A percentile compares a stretch with the other conserved stretches of the same genome.
Conservation (phyloP, 2,329 filamentous ascomycete genomes). For the Pseudogymnoascus sp. region DNA sequence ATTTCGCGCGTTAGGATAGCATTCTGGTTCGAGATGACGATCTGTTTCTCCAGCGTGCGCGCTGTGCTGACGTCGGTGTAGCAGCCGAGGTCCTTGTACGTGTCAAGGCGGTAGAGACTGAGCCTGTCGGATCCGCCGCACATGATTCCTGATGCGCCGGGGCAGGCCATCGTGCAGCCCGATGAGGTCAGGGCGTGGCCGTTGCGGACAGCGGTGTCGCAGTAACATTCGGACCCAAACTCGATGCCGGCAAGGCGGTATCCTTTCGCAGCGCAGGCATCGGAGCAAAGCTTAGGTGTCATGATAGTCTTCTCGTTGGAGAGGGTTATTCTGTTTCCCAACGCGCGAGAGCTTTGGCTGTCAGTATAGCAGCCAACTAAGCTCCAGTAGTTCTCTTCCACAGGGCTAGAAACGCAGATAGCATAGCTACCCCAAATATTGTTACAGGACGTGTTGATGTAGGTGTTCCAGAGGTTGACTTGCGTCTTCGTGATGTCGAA, state of each 20-base stretch:
- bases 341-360: background rate
- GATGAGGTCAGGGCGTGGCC: background rate
- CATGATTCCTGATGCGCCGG: conserved; percentile 10
- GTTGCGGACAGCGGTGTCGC: background rate
- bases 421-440: conserved; percentile 8
- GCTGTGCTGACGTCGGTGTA: background rate
- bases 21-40: conserved; percentile 5
- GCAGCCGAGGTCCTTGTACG: background rate
- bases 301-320: conserved; percentile 9
- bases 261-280: background rate
- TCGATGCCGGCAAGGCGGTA: background rate
- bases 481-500: background rate
- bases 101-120: conserved; percentile 11
- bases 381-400: background rate
- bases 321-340: background rate
- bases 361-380: conserved; percentile 2
- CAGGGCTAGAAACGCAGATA: conserved; percentile 2
- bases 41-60: background rate
- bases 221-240: background rate
- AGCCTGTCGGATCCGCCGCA: conserved; percentile 15
- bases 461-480: conserved; percentile 5
- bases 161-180: conserved; percentile 15
- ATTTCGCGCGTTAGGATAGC: background rate
- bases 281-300: conserved; percentile 5
- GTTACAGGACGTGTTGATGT: background rate